phyloP scores from a whole-genome alignment of 2,329 filamentous ascomycete genomes.

The Alternaria ethzedia region DNA sequence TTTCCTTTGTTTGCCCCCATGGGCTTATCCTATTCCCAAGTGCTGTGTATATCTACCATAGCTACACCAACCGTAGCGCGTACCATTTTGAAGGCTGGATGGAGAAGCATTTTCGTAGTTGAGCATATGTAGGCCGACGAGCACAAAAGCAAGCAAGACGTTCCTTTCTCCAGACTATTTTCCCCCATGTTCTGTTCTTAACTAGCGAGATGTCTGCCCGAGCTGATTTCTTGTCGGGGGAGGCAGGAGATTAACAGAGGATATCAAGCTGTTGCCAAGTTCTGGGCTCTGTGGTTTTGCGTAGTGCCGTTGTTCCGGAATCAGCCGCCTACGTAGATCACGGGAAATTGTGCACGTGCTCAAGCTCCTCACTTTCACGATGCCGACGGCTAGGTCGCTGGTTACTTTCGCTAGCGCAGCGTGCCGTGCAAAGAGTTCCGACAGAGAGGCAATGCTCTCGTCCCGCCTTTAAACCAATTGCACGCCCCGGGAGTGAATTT shows the following conservation, averaged over 20 bases:
- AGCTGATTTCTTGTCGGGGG: neutral
- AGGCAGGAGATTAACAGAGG: neutral
- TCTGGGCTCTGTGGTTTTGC: neutral
- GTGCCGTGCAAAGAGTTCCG: conserved; percentile 2
- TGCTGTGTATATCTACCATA: conserved; percentile 38
- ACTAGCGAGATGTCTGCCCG: neutral
- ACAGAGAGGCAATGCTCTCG: neutral
- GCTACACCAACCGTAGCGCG: conserved; percentile 24
- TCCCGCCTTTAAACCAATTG: conserved; percentile 12
- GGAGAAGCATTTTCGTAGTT: conserved; percentile 12
- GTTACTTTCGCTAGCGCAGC: conserved; percentile 19
- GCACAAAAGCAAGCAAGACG: conserved; percentile 41
- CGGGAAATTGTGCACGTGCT: neutral
- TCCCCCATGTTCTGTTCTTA: neutral
- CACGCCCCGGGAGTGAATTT: neutral
- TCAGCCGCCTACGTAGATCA: conserved; percentile 31
- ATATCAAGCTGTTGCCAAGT: neutral
- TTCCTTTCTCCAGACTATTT: conserved; percentile 15
- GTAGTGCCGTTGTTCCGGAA: neutral
- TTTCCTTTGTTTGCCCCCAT: conserved; percentile 12
- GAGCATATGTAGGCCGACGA: conserved; percentile 29
- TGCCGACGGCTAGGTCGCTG: conserved; percentile 1
- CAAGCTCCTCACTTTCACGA: conserved; percentile 3
- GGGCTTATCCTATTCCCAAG: conserved; percentile 17
- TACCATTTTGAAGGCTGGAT: conserved; percentile 13